Conservation (phyloP, 768 basidiomycete species). For the Termitomyces sp. region DNA sequence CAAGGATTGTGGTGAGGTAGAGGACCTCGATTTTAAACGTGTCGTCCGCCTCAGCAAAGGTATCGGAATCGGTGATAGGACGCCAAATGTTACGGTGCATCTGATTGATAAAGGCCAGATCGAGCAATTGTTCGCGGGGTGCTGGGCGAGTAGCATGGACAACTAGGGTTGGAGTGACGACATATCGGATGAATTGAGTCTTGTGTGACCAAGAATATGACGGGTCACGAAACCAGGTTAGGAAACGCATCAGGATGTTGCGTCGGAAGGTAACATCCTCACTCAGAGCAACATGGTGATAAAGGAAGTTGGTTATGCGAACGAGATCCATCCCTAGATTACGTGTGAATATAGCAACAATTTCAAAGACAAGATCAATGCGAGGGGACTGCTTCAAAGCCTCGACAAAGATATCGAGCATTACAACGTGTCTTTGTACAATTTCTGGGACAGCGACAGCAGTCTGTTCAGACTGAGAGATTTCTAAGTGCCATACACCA, state of each 20-base stretch:
- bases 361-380: slow-evolving; percentile 85
- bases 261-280: slow-evolving; percentile 66
- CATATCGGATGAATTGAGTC: slow-evolving; percentile 69
- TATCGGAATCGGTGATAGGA: slow-evolving; percentile 54
- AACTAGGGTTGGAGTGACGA: slow-evolving; percentile 84
- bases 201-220: slow-evolving; percentile 71
- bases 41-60: slow-evolving; percentile 66
- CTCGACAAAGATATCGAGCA: slow-evolving; percentile 75
- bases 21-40: slow-evolving; percentile 87
- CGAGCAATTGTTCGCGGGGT: slow-evolving; percentile 58
- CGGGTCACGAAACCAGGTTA: slow-evolving; percentile 74
- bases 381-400: slow-evolving; percentile 67
- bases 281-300: slow-evolving; percentile 75
- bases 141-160: slow-evolving; percentile 60
- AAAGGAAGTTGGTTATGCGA: slow-evolving; percentile 78
- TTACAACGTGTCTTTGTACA: slow-evolving; percentile 55
- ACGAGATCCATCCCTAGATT: slow-evolving; percentile 80
- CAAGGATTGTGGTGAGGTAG: slow-evolving; percentile 82
- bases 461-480: slow-evolving; percentile 37
- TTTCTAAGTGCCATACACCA: slow-evolving; percentile 63
- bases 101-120: slow-evolving; percentile 62
- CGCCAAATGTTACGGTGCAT: slow-evolving; percentile 80
- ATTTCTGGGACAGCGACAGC: slow-evolving; percentile 42
- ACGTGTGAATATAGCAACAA: slow-evolving; percentile 76
- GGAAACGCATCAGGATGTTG: slow-evolving; percentile 80